Evolutionary conservation across 805 yeast genomes (phyloP).

Genomic region (Yarrowia keelungensis): DNA sequence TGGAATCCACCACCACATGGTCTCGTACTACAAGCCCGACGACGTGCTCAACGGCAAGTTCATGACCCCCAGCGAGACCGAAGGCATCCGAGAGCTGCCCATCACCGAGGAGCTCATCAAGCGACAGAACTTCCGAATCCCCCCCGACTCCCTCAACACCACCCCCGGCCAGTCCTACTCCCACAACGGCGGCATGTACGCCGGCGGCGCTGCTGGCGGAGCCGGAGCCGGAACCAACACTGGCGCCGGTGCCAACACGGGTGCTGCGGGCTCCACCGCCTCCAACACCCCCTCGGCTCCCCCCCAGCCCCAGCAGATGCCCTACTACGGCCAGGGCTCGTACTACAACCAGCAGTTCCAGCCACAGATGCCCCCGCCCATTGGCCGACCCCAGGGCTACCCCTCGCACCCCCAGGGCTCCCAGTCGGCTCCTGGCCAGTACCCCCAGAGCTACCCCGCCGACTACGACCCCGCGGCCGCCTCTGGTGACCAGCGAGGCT

Average conservation of each 20-base stretch:
- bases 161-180: conserved; percentile 35
- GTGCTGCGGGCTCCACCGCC: conserved; percentile 12
- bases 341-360: conserved; percentile 40
- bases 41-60: conserved; percentile 71
- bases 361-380: conserved; percentile 40
- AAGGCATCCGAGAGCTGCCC: conserved; percentile 57
- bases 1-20: conserved; percentile 60
- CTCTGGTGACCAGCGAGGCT: conserved; percentile 30
- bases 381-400: conserved; percentile 38
- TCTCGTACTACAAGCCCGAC: conserved; percentile 77
- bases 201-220: conserved; percentile 14
- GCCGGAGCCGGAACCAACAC: neutral
- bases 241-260: conserved; percentile 10
- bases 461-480: conserved; percentile 36
- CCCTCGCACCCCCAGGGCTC: conserved; percentile 40
- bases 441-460: conserved; percentile 37
- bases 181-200: conserved; percentile 33
- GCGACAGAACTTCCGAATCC: conserved; percentile 49
- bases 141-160: conserved; percentile 45
- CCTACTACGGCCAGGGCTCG: conserved; percentile 38
- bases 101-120: conserved; percentile 51
- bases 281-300: conserved; percentile 34
- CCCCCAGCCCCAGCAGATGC: conserved; percentile 41
- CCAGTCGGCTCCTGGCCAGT: conserved; percentile 34
- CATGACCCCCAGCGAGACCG: conserved; percentile 62